Conservation (phyloP, 495 filamentous ascomycete species). For the Daldinia bambusicola region DNA sequence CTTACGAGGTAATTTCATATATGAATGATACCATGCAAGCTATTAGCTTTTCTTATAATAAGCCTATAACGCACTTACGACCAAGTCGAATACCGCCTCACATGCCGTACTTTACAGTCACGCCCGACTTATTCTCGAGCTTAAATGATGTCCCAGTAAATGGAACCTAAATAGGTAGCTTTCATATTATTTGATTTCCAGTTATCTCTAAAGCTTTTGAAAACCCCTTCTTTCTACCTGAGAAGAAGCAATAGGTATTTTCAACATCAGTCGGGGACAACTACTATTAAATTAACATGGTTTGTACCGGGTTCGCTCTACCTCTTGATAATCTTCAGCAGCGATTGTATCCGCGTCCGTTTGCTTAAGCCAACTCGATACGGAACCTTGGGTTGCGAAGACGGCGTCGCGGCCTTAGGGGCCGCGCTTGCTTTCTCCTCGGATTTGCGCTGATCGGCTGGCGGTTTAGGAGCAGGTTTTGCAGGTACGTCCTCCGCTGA, state of each 20-base stretch:
- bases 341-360: conserved; percentile 69
- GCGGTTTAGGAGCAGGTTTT: conserved; percentile 11
- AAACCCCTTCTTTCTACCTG: not conserved
- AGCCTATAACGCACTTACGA: too few relatives aligned
- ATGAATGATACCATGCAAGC: too few relatives aligned
- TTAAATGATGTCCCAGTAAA: too few relatives aligned
- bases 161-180: too few relatives aligned
- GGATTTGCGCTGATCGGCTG: conserved; percentile 14
- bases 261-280: not conserved
- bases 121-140: too few relatives aligned
- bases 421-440: conserved; percentile 23
- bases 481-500: conserved; percentile 9
- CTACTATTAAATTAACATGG: not conserved
- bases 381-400: conserved; percentile 57
- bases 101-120: too few relatives aligned
- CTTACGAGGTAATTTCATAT: too few relatives aligned
- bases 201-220: not conserved
- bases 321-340: conserved; percentile 72
- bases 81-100: too few relatives aligned
- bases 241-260: not conserved
- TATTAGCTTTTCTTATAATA: too few relatives aligned
- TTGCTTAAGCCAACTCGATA: conserved; percentile 76
- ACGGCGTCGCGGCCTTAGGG: conserved; percentile 9
- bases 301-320: conserved; percentile 43
- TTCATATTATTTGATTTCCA: too few relatives aligned